These are phyloP conservation scores for Monosporozyma aquatica DNA, from an alignment of 805 yeast species.

Conservation along the genomic window DNA sequence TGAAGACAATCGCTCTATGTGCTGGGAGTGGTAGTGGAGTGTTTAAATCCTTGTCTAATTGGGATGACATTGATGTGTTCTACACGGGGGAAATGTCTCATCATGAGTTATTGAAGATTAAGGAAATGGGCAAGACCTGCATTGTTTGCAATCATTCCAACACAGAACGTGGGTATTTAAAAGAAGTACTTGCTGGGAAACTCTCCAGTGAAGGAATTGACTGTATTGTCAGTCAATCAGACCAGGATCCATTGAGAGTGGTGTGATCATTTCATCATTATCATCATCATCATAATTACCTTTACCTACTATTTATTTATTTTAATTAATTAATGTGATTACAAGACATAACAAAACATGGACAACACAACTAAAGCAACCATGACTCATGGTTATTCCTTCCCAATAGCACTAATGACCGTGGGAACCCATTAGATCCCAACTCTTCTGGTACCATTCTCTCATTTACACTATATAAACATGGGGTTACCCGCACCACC, in stretches of 20 bases:
- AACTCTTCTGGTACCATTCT: too few relatives aligned
- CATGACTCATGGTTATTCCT: too few relatives aligned
- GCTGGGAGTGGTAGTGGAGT: constrained; percentile 92
- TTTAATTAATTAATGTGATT: too few relatives aligned
- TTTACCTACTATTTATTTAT: too few relatives aligned
- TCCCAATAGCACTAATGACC: too few relatives aligned
- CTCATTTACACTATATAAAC: too few relatives aligned
- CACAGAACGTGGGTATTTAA: constrained; percentile 81
- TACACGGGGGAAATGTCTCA: constrained; percentile 93
- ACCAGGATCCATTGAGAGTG: constrained; percentile 50
- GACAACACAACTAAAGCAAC: too few relatives aligned
- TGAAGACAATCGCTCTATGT: constrained; percentile 68
- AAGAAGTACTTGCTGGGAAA: constrained; percentile 33
- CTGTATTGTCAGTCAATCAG: constrained; percentile 45
- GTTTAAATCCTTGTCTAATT: constrained; percentile 33
- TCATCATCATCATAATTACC: too few relatives aligned
- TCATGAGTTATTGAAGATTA: constrained; percentile 71
- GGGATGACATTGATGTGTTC: constrained; percentile 51
- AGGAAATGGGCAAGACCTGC: constrained; percentile 63
- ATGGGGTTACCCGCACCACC: too few relatives aligned
- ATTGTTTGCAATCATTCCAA: constrained; percentile 83
- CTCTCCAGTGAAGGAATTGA: constrained; percentile 38
- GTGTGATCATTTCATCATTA: constrained; percentile 1
- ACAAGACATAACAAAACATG: too few relatives aligned
- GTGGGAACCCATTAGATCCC: too few relatives aligned